Evolutionary conservation across 495 filamentous ascomycete genomes (phyloP), one percentile per base, ranked within the genome.

Genomic region (Neurospora tetraspora): DNA sequence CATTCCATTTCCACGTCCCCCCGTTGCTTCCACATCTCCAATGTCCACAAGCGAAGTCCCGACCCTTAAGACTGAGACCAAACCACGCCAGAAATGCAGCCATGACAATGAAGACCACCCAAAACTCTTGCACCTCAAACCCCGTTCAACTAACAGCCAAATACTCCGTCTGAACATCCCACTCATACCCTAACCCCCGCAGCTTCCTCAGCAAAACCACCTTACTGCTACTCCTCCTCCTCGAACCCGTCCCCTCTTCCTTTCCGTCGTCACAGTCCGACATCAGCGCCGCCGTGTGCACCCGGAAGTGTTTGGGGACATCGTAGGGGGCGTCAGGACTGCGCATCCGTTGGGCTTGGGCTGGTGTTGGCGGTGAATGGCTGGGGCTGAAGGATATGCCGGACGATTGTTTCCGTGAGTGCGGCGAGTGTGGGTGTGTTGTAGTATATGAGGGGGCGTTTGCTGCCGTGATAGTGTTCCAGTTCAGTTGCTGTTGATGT

Each of bases 181-280:
- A 81, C 20, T 76, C 74, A 9, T 40, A 73, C 31, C 74, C 39
- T 59, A 77, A 18, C 14, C 79, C 79, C 2, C 72, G 69, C 23
- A 81, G 42, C 70, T 80, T 80, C 47, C 79, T 40, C 20, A 80
- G 78, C 74, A 78, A 73, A 74, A 77, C 76, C 6, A 81, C 78
- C 75, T 77, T 79, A 69, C 72, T 80, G 34, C 73, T 74, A 3
- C 78, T 81, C 77, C 27, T 77, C 79, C 72, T 76, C 76, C 18
- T 79, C 75, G 11, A 76, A 70, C 23, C 77, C 76, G 34, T 34
- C 14, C 3, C 53, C 14, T 65, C 53, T 36, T 65, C 53, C 9
- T 65, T 65, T 34, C 53, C 53, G 27, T 65, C 53, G 6, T 34
- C 53, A 65, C 23, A 65, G 14, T 18, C 53, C 14, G 53, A 34